Percentiles rank a stretch among this genome's conserved stretches.
Evolutionary conservation across 805 yeast species (phyloP).

Genomic region (Wickerhamiella lipophila): DNA sequence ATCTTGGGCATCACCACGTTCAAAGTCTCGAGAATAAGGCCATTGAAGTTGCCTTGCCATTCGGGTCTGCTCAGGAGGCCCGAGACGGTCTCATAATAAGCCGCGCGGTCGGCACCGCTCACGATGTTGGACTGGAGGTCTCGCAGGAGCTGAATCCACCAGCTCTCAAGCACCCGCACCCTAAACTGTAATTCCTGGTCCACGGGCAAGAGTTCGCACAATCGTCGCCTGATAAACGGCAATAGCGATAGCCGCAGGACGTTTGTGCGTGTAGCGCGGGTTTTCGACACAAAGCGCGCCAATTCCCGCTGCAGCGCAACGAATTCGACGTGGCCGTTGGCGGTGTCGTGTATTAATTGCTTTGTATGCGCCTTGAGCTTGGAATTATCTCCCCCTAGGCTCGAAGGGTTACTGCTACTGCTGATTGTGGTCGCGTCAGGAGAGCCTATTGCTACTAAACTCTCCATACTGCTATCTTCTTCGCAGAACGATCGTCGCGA

Average conservation of each 20-base stretch:
- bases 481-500: constrained; percentile 10
- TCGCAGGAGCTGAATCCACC: constrained; percentile 31
- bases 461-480: constrained; percentile 9
- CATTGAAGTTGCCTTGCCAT: constrained; percentile 25
- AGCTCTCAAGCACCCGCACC: constrained; percentile 24
- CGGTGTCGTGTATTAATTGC: neutral
- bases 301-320: constrained; percentile 15
- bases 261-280: constrained; percentile 24
- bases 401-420: constrained; percentile 8
- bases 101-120: constrained; percentile 29
- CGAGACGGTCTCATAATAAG: constrained; percentile 31
- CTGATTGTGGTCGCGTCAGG: constrained; percentile 16
- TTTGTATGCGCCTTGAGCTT: neutral
- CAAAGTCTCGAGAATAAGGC: constrained; percentile 38
- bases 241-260: constrained; percentile 33
- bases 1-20: constrained; percentile 40
- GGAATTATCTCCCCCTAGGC: neutral
- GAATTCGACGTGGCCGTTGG: constrained; percentile 13
- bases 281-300: constrained; percentile 13
- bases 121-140: constrained; percentile 24
- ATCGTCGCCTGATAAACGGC: constrained; percentile 28
- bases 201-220: constrained; percentile 20
- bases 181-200: constrained; percentile 19
- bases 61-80: constrained; percentile 30
- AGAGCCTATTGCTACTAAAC: constrained; percentile 3